Evolutionary conservation across 2,329 filamentous ascomycete species (phyloP).

Genomic region (Aspergillus brasiliensis): DNA sequence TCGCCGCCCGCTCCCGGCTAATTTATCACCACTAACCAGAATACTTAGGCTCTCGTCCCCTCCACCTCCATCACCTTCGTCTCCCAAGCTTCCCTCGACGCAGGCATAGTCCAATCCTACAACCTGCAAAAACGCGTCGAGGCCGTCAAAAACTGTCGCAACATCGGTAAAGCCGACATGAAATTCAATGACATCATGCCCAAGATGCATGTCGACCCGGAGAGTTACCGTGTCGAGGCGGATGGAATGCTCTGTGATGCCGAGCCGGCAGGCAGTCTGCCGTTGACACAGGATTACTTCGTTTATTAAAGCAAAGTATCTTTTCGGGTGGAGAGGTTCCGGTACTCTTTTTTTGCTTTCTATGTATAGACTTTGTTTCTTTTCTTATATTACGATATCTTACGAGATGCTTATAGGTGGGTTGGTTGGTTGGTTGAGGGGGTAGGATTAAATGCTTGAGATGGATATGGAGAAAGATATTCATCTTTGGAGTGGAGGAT

Average conservation of each 20-base stretch:
- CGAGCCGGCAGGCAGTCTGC: slow-evolving; percentile 70
- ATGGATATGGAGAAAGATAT: neutral
- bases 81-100: slow-evolving; percentile 68
- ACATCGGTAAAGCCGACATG: slow-evolving; percentile 82
- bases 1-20: neutral
- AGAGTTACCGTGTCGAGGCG: slow-evolving; percentile 84
- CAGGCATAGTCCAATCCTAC: slow-evolving; percentile 70
- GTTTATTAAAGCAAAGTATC: slow-evolving; percentile 18
- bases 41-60: slow-evolving; percentile 62
- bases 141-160: slow-evolving; percentile 74
- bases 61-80: slow-evolving; percentile 79
- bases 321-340: too few relatives aligned
- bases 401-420: neutral
- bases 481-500: neutral
- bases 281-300: slow-evolving; percentile 66
- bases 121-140: slow-evolving; percentile 77
- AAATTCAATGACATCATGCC: slow-evolving; percentile 83
- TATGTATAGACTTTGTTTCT: neutral
- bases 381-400: neutral
- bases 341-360: neutral
- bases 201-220: slow-evolving; percentile 87
- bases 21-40: neutral
- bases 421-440: neutral
- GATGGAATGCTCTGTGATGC: slow-evolving; percentile 75
- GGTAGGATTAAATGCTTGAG: neutral